These are phyloP conservation scores for Cyphellophora attinorum DNA, from an alignment of 2,329 filamentous ascomycete genomes.

Conservation along the genomic window DNA sequence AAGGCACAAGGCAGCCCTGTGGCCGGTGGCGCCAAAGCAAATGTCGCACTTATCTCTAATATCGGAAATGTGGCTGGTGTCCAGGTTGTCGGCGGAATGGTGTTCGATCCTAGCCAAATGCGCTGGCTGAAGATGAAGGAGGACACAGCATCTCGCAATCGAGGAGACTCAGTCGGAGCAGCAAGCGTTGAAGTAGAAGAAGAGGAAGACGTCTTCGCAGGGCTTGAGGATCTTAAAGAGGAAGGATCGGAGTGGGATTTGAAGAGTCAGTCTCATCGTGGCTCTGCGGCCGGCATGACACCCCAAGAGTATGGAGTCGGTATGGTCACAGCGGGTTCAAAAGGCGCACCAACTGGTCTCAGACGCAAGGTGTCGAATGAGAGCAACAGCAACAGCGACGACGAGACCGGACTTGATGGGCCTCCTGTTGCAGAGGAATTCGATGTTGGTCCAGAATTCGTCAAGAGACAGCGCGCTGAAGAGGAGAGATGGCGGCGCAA, in stretches of 20 bases:
- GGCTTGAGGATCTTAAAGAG: constrained; percentile 86
- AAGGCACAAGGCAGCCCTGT: constrained; percentile 13
- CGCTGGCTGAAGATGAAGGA: constrained; percentile 78
- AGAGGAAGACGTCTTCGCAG: constrained; percentile 88
- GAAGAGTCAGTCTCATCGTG: background rate
- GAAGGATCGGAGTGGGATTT: constrained; percentile 22
- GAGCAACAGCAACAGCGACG: constrained; percentile 17
- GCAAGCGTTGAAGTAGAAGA: constrained; percentile 62
- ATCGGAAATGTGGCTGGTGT: constrained; percentile 72
- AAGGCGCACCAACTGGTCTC: background rate
- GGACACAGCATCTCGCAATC: constrained; percentile 8
- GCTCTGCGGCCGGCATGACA: constrained; percentile 5
- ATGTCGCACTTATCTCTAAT: constrained; percentile 72
- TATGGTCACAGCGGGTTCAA: background rate
- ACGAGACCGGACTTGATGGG: constrained; percentile 27
- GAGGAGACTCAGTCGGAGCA: constrained; percentile 15
- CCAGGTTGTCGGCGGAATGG: constrained; percentile 94
- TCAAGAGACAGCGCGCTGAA: constrained; percentile 79
- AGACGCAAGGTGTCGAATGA: constrained; percentile 12
- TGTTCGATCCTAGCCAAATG: constrained; percentile 95
- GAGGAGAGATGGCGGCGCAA: constrained; percentile 85
- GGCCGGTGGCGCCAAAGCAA: constrained; percentile 10
- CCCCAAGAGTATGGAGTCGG: constrained; percentile 15
- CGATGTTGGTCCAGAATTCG: constrained; percentile 90
- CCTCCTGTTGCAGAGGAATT: constrained; percentile 95